Conservation (phyloP, 441 rosid species). For the Croton laevigatus region DNA sequence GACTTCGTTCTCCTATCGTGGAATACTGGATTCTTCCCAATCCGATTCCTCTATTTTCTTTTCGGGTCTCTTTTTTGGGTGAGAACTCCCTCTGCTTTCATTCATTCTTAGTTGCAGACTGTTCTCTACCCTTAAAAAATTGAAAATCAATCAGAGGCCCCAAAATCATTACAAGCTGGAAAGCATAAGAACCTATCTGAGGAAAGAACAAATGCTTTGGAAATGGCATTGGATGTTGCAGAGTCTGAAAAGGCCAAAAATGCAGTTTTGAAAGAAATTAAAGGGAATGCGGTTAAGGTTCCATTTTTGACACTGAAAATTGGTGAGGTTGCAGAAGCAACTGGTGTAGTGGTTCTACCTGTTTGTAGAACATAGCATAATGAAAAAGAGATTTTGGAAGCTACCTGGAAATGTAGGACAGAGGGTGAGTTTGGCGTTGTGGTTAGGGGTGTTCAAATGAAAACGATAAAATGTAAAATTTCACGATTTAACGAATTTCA, state of each 20-base stretch:
- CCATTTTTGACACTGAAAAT: conserved; percentile 67
- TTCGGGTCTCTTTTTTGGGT: too few species aligned
- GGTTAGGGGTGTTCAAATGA: too few species aligned
- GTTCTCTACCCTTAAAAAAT: too few species aligned
- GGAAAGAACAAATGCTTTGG: conserved; percentile 42
- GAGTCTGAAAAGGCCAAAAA: conserved; percentile 56
- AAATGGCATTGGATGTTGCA: conserved; percentile 52
- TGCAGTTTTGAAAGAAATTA: conserved; percentile 37
- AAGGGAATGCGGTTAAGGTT: conserved; percentile 36
- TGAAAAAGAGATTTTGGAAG: conserved; percentile 54
- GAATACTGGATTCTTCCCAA: too few species aligned
- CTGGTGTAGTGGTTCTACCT: conserved; percentile 59
- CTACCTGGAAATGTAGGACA: conserved; percentile 48
- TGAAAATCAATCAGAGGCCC: too few species aligned
- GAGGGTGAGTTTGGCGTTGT: conserved; percentile 73
- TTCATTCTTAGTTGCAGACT: too few species aligned
- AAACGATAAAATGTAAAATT: too few species aligned
- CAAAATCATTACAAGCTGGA: conserved; percentile 53
- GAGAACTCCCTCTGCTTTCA: too few species aligned
- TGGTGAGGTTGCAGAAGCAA: conserved; percentile 83
- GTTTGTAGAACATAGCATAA: conserved; percentile 62
- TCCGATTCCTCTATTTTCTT: too few species aligned
- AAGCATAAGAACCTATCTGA: conserved; percentile 62
- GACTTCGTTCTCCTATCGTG: too few species aligned
- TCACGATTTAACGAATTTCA: too few species aligned